Conservation (phyloP, 805 yeast genomes). For the Kuraishia capsulata region DNA sequence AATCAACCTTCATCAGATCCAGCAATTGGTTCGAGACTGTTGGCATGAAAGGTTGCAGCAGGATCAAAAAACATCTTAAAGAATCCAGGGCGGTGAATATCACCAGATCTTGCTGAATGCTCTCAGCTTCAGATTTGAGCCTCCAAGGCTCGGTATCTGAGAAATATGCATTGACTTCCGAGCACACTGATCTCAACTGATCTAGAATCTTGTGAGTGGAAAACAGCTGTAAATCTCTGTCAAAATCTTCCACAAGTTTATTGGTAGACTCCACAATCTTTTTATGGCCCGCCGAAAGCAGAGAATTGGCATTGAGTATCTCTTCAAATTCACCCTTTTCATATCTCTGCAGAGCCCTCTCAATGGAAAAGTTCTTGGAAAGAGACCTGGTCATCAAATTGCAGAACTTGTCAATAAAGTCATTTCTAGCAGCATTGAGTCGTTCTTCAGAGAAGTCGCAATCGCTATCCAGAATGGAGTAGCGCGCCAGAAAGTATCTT, state of each 20-base stretch:
- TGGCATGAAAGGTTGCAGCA: conserved; percentile 71
- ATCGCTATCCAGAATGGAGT: conserved; percentile 68
- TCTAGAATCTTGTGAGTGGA: conserved; percentile 49
- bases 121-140: conserved; percentile 21
- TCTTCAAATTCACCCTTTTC: conserved; percentile 4
- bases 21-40: conserved; percentile 44
- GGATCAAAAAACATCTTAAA: conserved; percentile 55
- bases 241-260: conserved; percentile 25
- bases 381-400: conserved; percentile 70
- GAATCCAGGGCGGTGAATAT: conserved; percentile 65
- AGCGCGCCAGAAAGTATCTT: conserved; percentile 67
- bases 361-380: conserved; percentile 56
- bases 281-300: conserved; percentile 6
- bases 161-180: conserved; percentile 55
- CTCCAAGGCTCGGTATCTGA: conserved; percentile 77
- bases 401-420: conserved; percentile 74
- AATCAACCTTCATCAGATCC: conserved; percentile 51
- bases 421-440: conserved; percentile 44
- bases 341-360: conserved; percentile 28
- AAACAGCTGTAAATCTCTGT: conserved; percentile 31
- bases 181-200: conserved; percentile 49
- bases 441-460: conserved; percentile 64
- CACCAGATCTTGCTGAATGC: conserved; percentile 36
- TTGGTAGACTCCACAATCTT: conserved; percentile 9
- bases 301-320: neutral